Evolutionary conservation across 441 rosid species (phyloP), one percentile per base, ranked within the genome.

Genomic region (Populus trichocarpa): DNA sequence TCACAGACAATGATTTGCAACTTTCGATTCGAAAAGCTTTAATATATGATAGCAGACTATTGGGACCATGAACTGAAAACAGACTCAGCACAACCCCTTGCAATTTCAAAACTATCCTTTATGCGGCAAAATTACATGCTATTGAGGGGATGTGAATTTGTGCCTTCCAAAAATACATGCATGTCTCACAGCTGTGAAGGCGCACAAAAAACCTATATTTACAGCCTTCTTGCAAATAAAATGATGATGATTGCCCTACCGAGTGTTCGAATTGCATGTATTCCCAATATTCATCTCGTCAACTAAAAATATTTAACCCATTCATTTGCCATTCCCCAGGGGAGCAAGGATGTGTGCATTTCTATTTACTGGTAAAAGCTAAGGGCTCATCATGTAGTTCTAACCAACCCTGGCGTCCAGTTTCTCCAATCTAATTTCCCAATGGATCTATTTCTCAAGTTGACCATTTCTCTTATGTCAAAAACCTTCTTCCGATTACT

Each of bases 361-460:
- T 69, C 50, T 30, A 35, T 13, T 63, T 66, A 20, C 50, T 63
- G 67, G 53, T 20, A 28, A 68, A 12, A 64, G 38, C 70, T 53
- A 28, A 38, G 12, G 57, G 75, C 40, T 82, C 72, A 78, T 87
- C 87, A 93, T 91, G 91, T 87, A 69, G 90, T 90, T 84, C 93
- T 89, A 69, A 93, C 90, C 80, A 87, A 77, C 59, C 96, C 98
- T 0, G 97, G 99, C 5, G 93, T 90, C 97, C 97, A 94, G 78
- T 89, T 93, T 86, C 92, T 91, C 99, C 97, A 96, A 79, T 94
- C 98, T 73, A 96, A 83, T 85, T 91, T 93, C 73, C 91, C 93
- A 36, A 91, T 87, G 5, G 99, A 94, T 85, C 88, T 91, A 87
- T 93, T 93, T 76, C 94, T 84, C 69, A 96, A 86, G 82, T 84